These are phyloP conservation scores for Debaryomycetaceae sp. DNA, from an alignment of 1,139 yeast species.

Conservation along the genomic window DNA sequence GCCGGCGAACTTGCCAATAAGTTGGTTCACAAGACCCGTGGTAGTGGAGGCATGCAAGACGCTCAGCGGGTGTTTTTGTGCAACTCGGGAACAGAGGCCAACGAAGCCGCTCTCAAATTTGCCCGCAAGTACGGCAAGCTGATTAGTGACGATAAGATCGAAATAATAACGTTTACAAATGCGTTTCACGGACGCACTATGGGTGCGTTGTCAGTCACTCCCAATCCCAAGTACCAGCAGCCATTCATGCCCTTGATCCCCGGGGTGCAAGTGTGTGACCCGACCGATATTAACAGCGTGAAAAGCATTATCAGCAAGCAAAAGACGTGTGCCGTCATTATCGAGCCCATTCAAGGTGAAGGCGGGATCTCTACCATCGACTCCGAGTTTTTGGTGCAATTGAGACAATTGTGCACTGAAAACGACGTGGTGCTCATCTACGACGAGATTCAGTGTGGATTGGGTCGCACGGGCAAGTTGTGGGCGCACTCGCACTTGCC, in stretches of 20 bases:
- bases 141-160: conserved; percentile 53
- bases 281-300: conserved; percentile 58
- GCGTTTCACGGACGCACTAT: conserved; percentile 94
- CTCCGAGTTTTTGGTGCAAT: conserved; percentile 56
- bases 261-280: conserved; percentile 65
- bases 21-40: conserved; percentile 63
- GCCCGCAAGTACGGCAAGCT: conserved; percentile 81
- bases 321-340: conserved; percentile 85
- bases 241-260: conserved; percentile 91
- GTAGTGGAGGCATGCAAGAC: conserved; percentile 71
- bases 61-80: conserved; percentile 85
- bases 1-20: conserved; percentile 75
- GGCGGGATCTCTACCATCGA: conserved; percentile 82
- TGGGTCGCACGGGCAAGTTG: conserved; percentile 85
- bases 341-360: conserved; percentile 97
- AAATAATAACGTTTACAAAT: conserved; percentile 77
- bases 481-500: conserved; percentile 89
- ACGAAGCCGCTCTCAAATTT: conserved; percentile 94
- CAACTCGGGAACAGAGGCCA: conserved; percentile 96
- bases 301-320: conserved; percentile 53
- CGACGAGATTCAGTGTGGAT: conserved; percentile 96
- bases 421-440: conserved; percentile 75
- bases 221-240: conserved; percentile 84
- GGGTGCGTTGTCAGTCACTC: conserved; percentile 91
- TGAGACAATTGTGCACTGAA: conserved; percentile 65